Conservation (phyloP, 129 eudicot genomes). For the Lactuca saligna region DNA sequence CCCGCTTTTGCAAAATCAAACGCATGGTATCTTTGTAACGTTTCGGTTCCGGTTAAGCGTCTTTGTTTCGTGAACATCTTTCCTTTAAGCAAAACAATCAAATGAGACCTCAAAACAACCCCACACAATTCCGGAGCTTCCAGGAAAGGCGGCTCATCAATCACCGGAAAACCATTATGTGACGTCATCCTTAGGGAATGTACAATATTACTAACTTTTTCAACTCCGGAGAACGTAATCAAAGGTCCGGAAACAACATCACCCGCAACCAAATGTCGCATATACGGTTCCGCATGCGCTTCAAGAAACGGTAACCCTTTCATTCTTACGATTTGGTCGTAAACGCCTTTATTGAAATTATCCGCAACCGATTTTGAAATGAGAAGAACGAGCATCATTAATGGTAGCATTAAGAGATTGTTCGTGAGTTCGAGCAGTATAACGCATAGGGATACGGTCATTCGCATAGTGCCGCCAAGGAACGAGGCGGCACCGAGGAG, state of each 20-base stretch:
- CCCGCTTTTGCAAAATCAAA: conserved; percentile 96
- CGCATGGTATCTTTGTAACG: conserved; percentile 57
- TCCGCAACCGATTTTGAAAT: conserved; percentile 93
- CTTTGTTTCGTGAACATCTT: conserved; percentile 52
- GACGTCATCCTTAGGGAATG: conserved; percentile 62
- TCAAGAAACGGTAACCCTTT: conserved; percentile 91
- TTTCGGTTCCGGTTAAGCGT: conserved; percentile 45
- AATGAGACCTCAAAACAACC: conserved; percentile 86
- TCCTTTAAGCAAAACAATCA: conserved; percentile 81
- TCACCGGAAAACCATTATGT: conserved; percentile 96
- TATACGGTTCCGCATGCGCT: conserved; percentile 94
- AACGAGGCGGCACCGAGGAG: conserved; percentile 96
- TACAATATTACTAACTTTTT: conserved; percentile 70
- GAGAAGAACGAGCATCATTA: conserved; percentile 85
- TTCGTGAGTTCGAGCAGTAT: conserved; percentile 91
- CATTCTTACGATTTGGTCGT: conserved; percentile 87
- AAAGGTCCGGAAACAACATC: conserved; percentile 93
- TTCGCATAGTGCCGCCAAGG: conserved; percentile 98
- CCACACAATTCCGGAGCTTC: conserved; percentile 89
- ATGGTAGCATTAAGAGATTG: conserved; percentile 77
- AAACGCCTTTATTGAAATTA: conserved; percentile 82
- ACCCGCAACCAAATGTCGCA: conserved; percentile 77
- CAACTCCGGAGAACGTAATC: conserved; percentile 72
- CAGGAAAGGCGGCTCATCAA: conserved; percentile 87
- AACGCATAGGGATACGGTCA: conserved; percentile 95